Evolutionary conservation across 2,329 filamentous ascomycete genomes (phyloP).

Genomic region (Pleomassaria siparia): DNA sequence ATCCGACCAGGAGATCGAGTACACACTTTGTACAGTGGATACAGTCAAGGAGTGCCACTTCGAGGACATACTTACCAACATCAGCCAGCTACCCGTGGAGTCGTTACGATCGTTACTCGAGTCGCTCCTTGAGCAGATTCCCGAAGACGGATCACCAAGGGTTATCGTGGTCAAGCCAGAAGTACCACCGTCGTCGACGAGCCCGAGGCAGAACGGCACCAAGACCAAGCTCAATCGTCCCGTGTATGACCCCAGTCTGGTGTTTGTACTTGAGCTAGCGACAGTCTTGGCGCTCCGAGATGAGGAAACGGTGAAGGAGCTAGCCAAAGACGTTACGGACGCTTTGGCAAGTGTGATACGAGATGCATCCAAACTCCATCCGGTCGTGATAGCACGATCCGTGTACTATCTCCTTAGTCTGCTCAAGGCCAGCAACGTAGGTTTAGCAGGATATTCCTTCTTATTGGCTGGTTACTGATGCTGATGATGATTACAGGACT

Average conservation of each 20-base stretch:
- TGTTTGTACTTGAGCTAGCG: conserved; percentile 89
- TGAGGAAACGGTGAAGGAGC: conserved; percentile 66
- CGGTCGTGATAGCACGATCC: conserved; percentile 78
- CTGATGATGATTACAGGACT: conserved; percentile 69
- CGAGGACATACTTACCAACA: conserved; percentile 77
- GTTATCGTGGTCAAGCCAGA: conserved; percentile 93
- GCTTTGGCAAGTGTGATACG: conserved; percentile 79
- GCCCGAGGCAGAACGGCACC: conserved; percentile 61
- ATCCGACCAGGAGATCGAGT: conserved; percentile 94
- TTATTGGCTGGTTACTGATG: conserved; percentile 1
- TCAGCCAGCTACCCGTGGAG: conserved; percentile 66
- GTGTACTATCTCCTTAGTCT: conserved; percentile 85
- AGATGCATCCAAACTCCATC: conserved; percentile 76
- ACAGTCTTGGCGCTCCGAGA: conserved; percentile 80
- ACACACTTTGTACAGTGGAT: conserved; percentile 90
- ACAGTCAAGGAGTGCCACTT: conserved; percentile 90
- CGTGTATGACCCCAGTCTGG: conserved; percentile 79
- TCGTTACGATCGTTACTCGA: conserved; percentile 66
- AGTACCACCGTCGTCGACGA: conserved; percentile 64
- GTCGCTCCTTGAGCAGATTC: conserved; percentile 78
- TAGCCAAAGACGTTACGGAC: conserved; percentile 80
- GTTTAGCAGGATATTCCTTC: conserved; percentile 37
- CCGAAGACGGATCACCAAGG: conserved; percentile 76
- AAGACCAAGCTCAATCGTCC: conserved; percentile 59
- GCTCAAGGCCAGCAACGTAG: conserved; percentile 80